A percentile compares a stretch with the other conserved stretches of the same genome.
These are phyloP conservation scores for Diaporthe amygdali DNA, from an alignment of 2,329 filamentous ascomycete genomes.

Conservation along the genomic window DNA sequence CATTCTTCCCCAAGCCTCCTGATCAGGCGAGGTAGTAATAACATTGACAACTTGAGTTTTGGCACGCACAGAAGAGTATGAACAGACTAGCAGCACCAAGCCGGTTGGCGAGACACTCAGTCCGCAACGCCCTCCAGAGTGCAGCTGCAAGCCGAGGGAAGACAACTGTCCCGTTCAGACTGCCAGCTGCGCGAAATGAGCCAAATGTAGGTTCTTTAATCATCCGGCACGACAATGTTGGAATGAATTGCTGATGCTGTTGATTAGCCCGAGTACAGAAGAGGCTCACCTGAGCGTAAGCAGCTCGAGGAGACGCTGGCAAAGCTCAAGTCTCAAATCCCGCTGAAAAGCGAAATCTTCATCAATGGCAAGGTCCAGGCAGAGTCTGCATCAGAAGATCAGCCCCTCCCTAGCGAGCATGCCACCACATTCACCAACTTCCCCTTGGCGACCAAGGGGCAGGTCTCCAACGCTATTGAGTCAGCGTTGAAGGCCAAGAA, in stretches of 20 bases:
- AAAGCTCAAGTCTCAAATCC: constrained; percentile 37
- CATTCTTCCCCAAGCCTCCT: neutral
- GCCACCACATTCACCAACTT: constrained; percentile 41
- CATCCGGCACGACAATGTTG: neutral
- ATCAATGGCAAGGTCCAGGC: constrained; percentile 36
- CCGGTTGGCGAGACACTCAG: neutral
- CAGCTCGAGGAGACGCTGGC: constrained; percentile 36
- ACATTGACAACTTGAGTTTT: neutral
- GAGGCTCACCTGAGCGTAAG: constrained; percentile 36
- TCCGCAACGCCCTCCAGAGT: neutral
- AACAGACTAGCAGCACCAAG: neutral
- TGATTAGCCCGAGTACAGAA: constrained; percentile 35
- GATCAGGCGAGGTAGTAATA: neutral
- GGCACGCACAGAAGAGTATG: neutral
- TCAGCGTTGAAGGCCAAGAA: constrained; percentile 83
- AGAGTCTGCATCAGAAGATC: constrained; percentile 32
- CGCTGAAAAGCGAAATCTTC: constrained; percentile 38
- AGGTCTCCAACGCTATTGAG: constrained; percentile 82
- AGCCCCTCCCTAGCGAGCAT: constrained; percentile 42
- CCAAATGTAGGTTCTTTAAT: constrained; percentile 34
- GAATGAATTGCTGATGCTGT: neutral
- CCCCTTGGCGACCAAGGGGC: constrained; percentile 47
- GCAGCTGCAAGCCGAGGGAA: constrained; percentile 22
- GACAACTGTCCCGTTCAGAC: constrained; percentile 35
- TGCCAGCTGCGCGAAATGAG: constrained; percentile 39